These are phyloP conservation scores for Serendipita sp. DNA, from an alignment of 768 basidiomycete genomes.

Conservation along the genomic window DNA sequence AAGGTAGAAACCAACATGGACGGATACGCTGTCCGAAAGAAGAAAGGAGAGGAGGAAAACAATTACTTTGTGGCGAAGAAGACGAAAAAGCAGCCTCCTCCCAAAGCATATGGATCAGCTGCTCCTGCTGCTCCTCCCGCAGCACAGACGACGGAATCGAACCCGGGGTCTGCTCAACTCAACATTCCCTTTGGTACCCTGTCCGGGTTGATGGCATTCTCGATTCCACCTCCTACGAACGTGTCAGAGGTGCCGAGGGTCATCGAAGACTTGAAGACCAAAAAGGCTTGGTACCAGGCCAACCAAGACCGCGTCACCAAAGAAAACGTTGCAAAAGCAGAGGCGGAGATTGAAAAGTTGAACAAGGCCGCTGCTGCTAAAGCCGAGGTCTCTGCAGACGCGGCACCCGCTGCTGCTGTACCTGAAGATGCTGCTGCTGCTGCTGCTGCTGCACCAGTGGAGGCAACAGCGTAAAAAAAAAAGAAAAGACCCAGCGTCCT, in stretches of 20 bases:
- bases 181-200: conserved; percentile 77
- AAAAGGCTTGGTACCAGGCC: conserved; percentile 89
- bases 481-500: not conserved
- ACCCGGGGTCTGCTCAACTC: conserved; percentile 26
- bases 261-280: conserved; percentile 78
- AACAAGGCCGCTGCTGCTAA: conserved; percentile 3
- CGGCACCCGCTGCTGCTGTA: not conserved
- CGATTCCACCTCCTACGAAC: conserved; percentile 78
- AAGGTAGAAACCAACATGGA: conserved; percentile 58
- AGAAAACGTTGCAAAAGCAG: conserved; percentile 67
- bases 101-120: conserved; percentile 10
- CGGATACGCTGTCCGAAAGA: conserved; percentile 65
- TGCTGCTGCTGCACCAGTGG: not conserved
- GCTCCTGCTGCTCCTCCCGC: conserved; percentile 15
- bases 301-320: conserved; percentile 72
- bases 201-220: conserved; percentile 68
- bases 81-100: conserved; percentile 26
- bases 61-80: conserved; percentile 55
- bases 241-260: conserved; percentile 63
- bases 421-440: not conserved
- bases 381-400: not conserved
- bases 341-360: conserved; percentile 54
- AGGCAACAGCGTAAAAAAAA: not conserved
- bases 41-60: conserved; percentile 81
- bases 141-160: conserved; percentile 20